phyloP scores from a whole-genome alignment of 2,329 filamentous ascomycete genomes.

The Plectosphaerella plurivora region DNA sequence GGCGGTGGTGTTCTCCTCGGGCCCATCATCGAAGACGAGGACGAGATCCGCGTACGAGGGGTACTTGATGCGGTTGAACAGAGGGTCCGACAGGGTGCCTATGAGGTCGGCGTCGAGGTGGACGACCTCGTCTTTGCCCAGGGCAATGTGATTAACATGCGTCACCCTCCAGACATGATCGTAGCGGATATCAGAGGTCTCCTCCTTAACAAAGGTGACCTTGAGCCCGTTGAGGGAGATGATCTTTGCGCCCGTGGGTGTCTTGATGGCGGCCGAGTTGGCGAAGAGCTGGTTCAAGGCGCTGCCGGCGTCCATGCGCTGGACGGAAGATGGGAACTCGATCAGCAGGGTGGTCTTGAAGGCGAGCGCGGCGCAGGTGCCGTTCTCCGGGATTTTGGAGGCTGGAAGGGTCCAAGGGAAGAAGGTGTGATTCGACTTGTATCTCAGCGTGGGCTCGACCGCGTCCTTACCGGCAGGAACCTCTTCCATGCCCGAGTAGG shows the following conservation, averaged over 20 bases:
- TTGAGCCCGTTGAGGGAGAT: slow-evolving; percentile 50
- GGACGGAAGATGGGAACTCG: slow-evolving; percentile 52
- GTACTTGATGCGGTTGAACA: slow-evolving; percentile 77
- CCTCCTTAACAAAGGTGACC: slow-evolving; percentile 64
- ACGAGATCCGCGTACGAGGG: slow-evolving; percentile 69
- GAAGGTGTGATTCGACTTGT: slow-evolving; percentile 71
- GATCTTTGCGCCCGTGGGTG: slow-evolving; percentile 19
- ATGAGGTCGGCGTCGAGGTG: slow-evolving; percentile 74
- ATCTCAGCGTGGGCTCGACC: slow-evolving; percentile 33
- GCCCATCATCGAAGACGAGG: slow-evolving; percentile 43
- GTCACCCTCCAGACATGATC: slow-evolving; percentile 64
- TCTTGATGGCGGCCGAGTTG: slow-evolving; percentile 16
- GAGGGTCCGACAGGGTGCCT: slow-evolving; percentile 72
- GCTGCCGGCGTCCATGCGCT: slow-evolving; percentile 24
- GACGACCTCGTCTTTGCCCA: slow-evolving; percentile 85
- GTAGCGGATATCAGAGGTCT: slow-evolving; percentile 28
- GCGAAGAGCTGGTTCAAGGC: slow-evolving; percentile 42
- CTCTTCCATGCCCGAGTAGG: slow-evolving; percentile 42
- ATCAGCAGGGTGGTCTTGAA: slow-evolving; percentile 66
- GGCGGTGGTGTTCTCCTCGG: slow-evolving; percentile 19
- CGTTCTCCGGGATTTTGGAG: slow-evolving; percentile 69
- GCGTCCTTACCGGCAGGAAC: slow-evolving; percentile 27
- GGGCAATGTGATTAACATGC: slow-evolving; percentile 71
- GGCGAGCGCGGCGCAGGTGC: slow-evolving; percentile 69
- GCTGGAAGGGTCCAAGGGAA: slow-evolving; percentile 91